phyloP scores from a whole-genome alignment of 2,329 filamentous ascomycete species.

The Fusarium buxicola region DNA sequence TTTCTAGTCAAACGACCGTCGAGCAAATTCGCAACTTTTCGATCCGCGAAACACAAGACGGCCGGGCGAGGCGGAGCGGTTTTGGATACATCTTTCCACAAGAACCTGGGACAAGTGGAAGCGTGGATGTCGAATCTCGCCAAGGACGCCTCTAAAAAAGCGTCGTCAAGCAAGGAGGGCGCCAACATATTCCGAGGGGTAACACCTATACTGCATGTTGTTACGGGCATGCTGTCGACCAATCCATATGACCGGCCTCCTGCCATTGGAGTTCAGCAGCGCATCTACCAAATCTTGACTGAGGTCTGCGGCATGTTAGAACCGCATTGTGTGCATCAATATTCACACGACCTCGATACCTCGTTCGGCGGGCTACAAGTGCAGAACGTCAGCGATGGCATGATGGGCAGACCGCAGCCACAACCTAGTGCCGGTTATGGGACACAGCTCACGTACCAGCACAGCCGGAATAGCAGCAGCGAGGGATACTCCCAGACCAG shows the following conservation, averaged over 20 bases:
- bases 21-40: constrained; percentile 73
- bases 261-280: constrained; percentile 63
- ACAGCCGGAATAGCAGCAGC: constrained; percentile 50
- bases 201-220: constrained; percentile 63
- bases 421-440: constrained; percentile 48
- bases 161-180: constrained; percentile 50
- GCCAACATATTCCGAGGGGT: constrained; percentile 63
- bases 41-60: constrained; percentile 72
- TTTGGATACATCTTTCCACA: constrained; percentile 77
- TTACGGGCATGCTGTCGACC: constrained; percentile 65
- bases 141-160: constrained; percentile 66
- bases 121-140: constrained; percentile 73
- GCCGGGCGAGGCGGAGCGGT: constrained; percentile 69
- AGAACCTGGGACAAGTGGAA: constrained; percentile 75
- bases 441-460: constrained; percentile 44
- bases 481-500: constrained; percentile 52
- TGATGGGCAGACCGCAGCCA: constrained; percentile 15
- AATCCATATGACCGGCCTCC: constrained; percentile 65
- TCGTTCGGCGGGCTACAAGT: constrained; percentile 42
- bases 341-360: constrained; percentile 51
- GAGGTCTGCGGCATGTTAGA: constrained; percentile 60
- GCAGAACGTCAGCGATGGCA: constrained; percentile 20
- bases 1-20: constrained; percentile 76
- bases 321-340: constrained; percentile 66
- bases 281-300: constrained; percentile 64